A percentile compares a stretch with the other conserved stretches of the same genome.
Conservation (phyloP, 352 stramenopile species). For the Globisporangium abappressorium region DNA sequence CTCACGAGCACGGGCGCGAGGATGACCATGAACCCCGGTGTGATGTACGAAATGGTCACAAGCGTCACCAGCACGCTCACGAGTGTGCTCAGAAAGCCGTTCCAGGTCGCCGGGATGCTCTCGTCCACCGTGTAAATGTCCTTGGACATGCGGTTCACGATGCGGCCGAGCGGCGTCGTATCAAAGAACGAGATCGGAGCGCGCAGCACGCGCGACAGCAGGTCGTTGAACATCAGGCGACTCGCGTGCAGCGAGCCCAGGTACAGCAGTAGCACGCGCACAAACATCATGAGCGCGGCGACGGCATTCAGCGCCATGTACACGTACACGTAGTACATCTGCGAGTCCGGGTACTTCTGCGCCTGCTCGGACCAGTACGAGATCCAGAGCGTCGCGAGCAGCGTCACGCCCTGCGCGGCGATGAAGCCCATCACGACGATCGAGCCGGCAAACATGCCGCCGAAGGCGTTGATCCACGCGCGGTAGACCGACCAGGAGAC, state of each 20-base stretch:
- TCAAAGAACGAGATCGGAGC: slow-evolving; percentile 78
- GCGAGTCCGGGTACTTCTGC: slow-evolving; percentile 40
- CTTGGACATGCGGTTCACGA: slow-evolving; percentile 74
- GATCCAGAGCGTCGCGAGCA: slow-evolving; percentile 86
- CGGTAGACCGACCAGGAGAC: slow-evolving; percentile 65
- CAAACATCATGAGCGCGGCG: slow-evolving; percentile 57
- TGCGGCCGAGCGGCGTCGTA: slow-evolving; percentile 67
- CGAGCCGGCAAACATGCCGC: slow-evolving; percentile 42
- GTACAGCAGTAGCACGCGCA: slow-evolving; percentile 61
- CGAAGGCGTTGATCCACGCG: slow-evolving; percentile 67
- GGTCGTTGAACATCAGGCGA: slow-evolving; percentile 50
- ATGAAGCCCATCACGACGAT: slow-evolving; percentile 57
- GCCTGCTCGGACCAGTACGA: slow-evolving; percentile 92
- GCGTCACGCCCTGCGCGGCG: slow-evolving; percentile 40
- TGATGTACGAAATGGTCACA: slow-evolving; percentile 64
- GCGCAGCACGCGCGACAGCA: slow-evolving; percentile 67
- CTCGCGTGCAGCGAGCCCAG: slow-evolving; percentile 58
- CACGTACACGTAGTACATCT: slow-evolving; percentile 82
- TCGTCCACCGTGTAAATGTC: slow-evolving; percentile 78
- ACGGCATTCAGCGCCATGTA: slow-evolving; percentile 74
- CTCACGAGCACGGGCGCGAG: slow-evolving; percentile 60
- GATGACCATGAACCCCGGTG: slow-evolving; percentile 61
- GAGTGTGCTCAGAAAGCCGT: slow-evolving; percentile 59
- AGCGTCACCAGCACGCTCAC: slow-evolving; percentile 61
- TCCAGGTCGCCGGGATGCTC: slow-evolving; percentile 58